Conservation (phyloP, 331 rosid genomes). For the Pyracantha coccinea region DNA sequence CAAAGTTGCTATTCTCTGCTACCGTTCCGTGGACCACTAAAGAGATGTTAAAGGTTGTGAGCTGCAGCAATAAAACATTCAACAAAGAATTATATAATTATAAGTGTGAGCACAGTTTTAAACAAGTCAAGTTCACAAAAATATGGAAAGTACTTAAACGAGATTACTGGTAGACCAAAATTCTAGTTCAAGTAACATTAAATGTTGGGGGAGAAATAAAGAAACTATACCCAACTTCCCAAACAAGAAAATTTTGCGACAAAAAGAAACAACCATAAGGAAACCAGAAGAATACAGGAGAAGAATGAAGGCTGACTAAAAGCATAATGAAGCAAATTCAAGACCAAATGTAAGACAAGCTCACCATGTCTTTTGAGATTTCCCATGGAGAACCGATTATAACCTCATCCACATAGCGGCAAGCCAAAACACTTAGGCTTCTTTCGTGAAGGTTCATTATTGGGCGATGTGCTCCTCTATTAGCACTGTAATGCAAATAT, state of each 20-base stretch:
- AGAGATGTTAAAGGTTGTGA: conserved; percentile 91
- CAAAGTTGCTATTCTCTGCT: conserved; percentile 77
- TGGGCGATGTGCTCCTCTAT: conserved; percentile 56
- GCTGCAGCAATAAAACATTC: conserved; percentile 37
- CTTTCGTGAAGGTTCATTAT: conserved; percentile 60
- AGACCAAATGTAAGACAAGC: conserved; percentile 5
- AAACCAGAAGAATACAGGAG: not conserved
- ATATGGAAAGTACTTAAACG: not conserved
- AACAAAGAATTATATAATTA: not conserved
- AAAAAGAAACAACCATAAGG: not conserved
- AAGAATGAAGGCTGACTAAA: not conserved
- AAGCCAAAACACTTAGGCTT: conserved; percentile 54
- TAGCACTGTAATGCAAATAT: conserved; percentile 27
- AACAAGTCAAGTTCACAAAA: not conserved
- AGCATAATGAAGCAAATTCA: not conserved
- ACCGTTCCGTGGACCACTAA: conserved; percentile 78
- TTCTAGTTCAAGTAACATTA: not conserved
- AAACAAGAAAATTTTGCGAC: not conserved
- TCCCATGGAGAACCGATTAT: conserved; percentile 61
- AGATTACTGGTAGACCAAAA: not conserved
- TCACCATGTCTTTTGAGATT: conserved; percentile 47
- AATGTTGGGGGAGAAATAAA: not conserved
- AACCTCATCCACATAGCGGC: conserved; percentile 62
- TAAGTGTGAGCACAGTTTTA: not conserved
- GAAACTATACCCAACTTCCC: not conserved